These are phyloP conservation scores for Brassica carinata DNA, from an alignment of 345 rosid species.

Conservation along the genomic window DNA sequence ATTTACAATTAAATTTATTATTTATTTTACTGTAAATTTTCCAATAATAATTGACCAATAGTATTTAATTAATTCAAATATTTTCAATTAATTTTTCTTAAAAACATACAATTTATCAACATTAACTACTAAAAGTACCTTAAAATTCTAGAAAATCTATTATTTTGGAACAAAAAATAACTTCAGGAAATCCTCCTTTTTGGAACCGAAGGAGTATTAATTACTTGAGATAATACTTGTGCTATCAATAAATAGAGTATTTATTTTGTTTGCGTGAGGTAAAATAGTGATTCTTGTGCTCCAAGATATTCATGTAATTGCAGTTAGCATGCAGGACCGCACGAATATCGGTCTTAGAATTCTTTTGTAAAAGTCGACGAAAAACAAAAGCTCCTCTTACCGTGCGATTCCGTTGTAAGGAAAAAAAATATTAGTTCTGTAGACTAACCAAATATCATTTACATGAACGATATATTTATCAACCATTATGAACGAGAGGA, in stretches of 20 bases:
- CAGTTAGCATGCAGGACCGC: slow-evolving; percentile 4
- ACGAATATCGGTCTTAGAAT: neutral
- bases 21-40: too few species aligned
- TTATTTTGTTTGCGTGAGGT: neutral
- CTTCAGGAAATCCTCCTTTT: too few species aligned
- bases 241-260: slow-evolving; percentile 24
- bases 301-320: slow-evolving; percentile 7
- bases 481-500: neutral
- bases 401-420: neutral
- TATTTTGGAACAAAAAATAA: too few species aligned
- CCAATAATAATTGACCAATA: too few species aligned
- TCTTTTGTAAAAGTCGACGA: neutral
- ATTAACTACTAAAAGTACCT: too few species aligned
- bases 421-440: neutral
- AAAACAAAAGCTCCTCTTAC: neutral
- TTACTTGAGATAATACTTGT: slow-evolving; percentile 27
- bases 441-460: neutral
- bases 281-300: slow-evolving; percentile 6
- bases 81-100: too few species aligned
- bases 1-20: too few species aligned
- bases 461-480: neutral
- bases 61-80: too few species aligned
- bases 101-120: too few species aligned
- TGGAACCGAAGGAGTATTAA: neutral
- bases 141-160: too few species aligned